phyloP scores from a whole-genome alignment of 2,329 filamentous ascomycete genomes.

The Aspergillus luchuensis region DNA sequence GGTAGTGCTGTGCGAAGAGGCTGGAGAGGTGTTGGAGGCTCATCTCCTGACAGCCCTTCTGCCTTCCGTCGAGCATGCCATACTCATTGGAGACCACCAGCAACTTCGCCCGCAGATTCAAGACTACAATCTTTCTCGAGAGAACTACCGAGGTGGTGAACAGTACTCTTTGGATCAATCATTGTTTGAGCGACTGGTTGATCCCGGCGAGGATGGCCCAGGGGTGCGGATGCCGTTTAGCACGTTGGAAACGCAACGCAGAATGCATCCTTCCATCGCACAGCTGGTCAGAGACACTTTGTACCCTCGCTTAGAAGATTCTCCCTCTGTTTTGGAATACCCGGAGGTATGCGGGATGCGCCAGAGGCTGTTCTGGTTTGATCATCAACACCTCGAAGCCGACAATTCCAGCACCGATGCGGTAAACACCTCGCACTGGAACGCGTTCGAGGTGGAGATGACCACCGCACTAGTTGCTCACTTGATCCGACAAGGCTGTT shows the following conservation, averaged over 20 bases:
- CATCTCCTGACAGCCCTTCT: conserved; percentile 46
- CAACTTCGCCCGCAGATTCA: conserved; percentile 47
- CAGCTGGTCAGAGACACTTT: conserved; percentile 58
- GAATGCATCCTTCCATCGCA: conserved; percentile 67
- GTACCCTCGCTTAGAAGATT: conserved; percentile 61
- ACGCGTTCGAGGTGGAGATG: conserved; percentile 64
- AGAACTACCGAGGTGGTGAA: conserved; percentile 34
- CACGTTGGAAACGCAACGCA: conserved; percentile 60
- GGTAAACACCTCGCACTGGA: conserved; percentile 49
- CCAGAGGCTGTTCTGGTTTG: conserved; percentile 54
- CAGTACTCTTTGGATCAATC: conserved; percentile 52
- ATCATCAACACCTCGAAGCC: conserved; percentile 50
- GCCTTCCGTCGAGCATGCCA: conserved; percentile 46
- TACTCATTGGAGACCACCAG: conserved; percentile 49
- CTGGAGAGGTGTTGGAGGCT: conserved; percentile 47
- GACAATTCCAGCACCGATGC: conserved; percentile 25
- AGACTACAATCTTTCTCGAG: conserved; percentile 39
- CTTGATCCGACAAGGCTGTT: conserved; percentile 65
- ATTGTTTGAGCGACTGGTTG: conserved; percentile 56
- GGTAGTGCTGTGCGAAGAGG: conserved; percentile 48
- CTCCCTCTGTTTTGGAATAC: conserved; percentile 36
- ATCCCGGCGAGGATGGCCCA: conserved; percentile 19
- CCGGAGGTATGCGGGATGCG: conserved; percentile 53
- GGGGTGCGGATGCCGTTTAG: conserved; percentile 37
- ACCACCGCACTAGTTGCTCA: conserved; percentile 64